These are phyloP conservation scores for Abrus pulchellus DNA, from an alignment of 306 rosid genomes.

Conservation along the genomic window DNA sequence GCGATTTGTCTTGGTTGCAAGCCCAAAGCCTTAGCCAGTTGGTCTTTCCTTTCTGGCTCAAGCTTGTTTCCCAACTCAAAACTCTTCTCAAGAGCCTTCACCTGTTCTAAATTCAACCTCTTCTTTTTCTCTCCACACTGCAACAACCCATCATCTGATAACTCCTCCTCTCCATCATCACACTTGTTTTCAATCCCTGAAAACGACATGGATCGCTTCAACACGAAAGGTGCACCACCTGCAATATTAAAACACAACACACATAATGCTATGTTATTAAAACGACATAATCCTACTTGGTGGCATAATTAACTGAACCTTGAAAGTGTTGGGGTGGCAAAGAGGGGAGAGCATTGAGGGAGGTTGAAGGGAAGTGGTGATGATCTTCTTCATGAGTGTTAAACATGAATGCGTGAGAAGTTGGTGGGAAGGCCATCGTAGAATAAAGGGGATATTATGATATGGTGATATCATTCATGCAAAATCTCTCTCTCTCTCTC, in stretches of 20 bases:
- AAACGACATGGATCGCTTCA: slow-evolving; percentile 85
- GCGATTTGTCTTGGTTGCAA: slow-evolving; percentile 87
- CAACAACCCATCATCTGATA: slow-evolving; percentile 79
- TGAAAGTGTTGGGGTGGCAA: slow-evolving; percentile 70
- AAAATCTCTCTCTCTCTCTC: slow-evolving; percentile 24
- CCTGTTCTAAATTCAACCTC: slow-evolving; percentile 81
- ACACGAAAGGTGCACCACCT: slow-evolving; percentile 63
- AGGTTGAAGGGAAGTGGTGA: slow-evolving; percentile 46
- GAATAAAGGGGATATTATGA: background rate
- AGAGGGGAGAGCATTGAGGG: slow-evolving; percentile 56
- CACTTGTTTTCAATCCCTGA: slow-evolving; percentile 65
- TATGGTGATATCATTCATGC: slow-evolving; percentile 45
- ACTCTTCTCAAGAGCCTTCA: slow-evolving; percentile 88
- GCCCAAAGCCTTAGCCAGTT: slow-evolving; percentile 77
- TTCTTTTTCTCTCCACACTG: slow-evolving; percentile 89
- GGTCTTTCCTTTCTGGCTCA: slow-evolving; percentile 84
- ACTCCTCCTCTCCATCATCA: slow-evolving; percentile 69
- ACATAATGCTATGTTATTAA: background rate
- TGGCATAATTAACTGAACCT: slow-evolving; percentile 40
- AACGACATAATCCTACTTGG: too few species aligned
- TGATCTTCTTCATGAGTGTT: slow-evolving; percentile 63
- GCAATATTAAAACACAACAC: background rate
- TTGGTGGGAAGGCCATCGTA: slow-evolving; percentile 70
- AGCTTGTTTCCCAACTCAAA: slow-evolving; percentile 90
- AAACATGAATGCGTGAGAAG: slow-evolving; percentile 68